These are phyloP conservation scores for Lentinula guzmanii DNA, from an alignment of 768 basidiomycete genomes.

Conservation along the genomic window DNA sequence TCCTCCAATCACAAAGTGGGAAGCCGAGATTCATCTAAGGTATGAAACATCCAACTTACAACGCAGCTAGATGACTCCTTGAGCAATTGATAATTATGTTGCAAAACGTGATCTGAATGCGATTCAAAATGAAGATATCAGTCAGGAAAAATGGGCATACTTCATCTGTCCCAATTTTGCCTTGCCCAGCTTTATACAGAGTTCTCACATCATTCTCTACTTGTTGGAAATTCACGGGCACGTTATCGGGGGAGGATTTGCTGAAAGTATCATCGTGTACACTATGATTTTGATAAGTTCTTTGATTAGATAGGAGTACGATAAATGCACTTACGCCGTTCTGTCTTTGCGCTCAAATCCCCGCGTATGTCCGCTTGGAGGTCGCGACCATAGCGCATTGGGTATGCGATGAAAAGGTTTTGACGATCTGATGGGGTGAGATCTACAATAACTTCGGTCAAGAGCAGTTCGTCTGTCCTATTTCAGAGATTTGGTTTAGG, in stretches of 20 bases:
- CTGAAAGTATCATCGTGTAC: slow-evolving; percentile 28
- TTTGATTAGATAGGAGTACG: slow-evolving; percentile 1
- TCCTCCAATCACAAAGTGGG: neutral
- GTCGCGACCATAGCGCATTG: slow-evolving; percentile 6
- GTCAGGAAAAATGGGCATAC: neutral
- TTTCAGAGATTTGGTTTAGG: too few species aligned
- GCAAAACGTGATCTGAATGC: slow-evolving; percentile 17
- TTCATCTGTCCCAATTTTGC: slow-evolving; percentile 28
- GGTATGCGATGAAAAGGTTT: neutral
- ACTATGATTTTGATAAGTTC: slow-evolving; percentile 3
- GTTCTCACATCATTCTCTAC: slow-evolving; percentile 27
- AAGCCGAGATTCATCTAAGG: neutral
- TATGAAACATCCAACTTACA: slow-evolving; percentile 9
- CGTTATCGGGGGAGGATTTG: slow-evolving; percentile 23
- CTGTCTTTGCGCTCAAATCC: slow-evolving; percentile 9
- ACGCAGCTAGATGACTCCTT: slow-evolving; percentile 19
- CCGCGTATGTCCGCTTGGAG: slow-evolving; percentile 8
- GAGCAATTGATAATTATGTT: slow-evolving; percentile 27
- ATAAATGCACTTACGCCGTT: slow-evolving; percentile 3
- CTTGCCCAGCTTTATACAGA: slow-evolving; percentile 25
- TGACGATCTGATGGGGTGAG: slow-evolving; percentile 4
- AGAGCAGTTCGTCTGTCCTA: slow-evolving; percentile 5
- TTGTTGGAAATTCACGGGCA: slow-evolving; percentile 21
- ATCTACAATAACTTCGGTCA: slow-evolving; percentile 10
- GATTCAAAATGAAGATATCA: neutral